Evolutionary conservation across 2,329 filamentous ascomycete genomes (phyloP), one percentile per base, ranked within the genome.

Genomic region (Botrytis medusae): DNA sequence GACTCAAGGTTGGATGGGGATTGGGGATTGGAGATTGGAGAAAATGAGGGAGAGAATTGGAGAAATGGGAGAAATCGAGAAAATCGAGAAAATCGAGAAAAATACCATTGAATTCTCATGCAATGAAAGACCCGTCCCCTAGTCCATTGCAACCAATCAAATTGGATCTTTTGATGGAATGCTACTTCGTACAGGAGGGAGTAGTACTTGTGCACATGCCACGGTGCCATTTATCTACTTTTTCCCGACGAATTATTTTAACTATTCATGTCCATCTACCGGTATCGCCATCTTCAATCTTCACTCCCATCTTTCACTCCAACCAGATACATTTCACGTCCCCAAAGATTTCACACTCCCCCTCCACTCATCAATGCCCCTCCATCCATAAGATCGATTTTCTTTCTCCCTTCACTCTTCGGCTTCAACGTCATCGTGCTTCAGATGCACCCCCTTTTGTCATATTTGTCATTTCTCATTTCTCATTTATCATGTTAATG

Each of bases 371-470:
- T 34, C 34, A 34, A 18, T 51, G 46, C 64, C 64, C 64, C 64
- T 67, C 64, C 22, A 67, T 29, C 64, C 22, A 67, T 29, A 20
- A 40, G 48, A 34, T 51, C 25, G 32, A 48, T 10, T 67, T 46
- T 51, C 37, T 20, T 29, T 51, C 37, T 20, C 20, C 25, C 40
- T n/a, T 42, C 40, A 22, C 16, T 22, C 25, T 25, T 32, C 25
- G 1, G 12, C n/a, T 9, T 18, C 29, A 68, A 69, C 51, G 67
- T 69, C 67, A 69, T 69, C 37, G n/a, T 61, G 59, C 51, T 65
- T 59, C 22, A 67, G 18, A 67, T 51, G 7, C 3, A 40, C 1
- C 16, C 22, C 25, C 22, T 54, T 67, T 12, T 14, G 25, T 20
- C 16, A 6, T 25, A 7, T 16, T 7, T 34, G 14, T 1, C 37